phyloP scores from a whole-genome alignment of 2,329 filamentous ascomycete genomes.

The Claviceps sp. region DNA sequence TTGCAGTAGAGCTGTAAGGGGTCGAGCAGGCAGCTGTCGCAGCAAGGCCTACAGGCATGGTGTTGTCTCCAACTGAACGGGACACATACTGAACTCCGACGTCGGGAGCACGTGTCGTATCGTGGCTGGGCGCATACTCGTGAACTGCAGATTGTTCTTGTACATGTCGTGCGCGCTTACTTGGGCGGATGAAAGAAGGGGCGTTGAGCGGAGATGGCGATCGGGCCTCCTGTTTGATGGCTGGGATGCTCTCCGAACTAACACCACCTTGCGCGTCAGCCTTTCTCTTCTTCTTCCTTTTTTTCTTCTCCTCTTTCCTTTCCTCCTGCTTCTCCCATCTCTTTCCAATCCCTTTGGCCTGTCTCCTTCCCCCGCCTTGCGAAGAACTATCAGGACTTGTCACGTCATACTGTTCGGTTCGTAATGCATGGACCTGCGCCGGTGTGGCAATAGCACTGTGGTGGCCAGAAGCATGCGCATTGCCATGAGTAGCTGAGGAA shows the following conservation, averaged over 20 bases:
- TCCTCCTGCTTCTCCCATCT: constrained; percentile 42
- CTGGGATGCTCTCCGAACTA: constrained; percentile 34
- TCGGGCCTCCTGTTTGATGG: constrained; percentile 52
- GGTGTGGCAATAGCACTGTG: constrained; percentile 17
- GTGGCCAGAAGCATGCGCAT: background rate
- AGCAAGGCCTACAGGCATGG: constrained; percentile 8
- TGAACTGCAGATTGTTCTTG: constrained; percentile 23
- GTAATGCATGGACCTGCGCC: constrained; percentile 44
- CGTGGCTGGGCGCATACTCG: constrained; percentile 27
- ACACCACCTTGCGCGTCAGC: constrained; percentile 34
- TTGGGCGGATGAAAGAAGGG: constrained; percentile 38
- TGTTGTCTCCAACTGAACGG: constrained; percentile 17
- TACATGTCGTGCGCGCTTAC: constrained; percentile 41
- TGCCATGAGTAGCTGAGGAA: constrained; percentile 1
- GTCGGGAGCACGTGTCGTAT: constrained; percentile 23
- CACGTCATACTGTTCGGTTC: constrained; percentile 31
- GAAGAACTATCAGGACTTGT: constrained; percentile 50
- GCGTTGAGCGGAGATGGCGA: constrained; percentile 47
- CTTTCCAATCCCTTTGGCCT: constrained; percentile 21
- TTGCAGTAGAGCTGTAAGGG: constrained; percentile 12
- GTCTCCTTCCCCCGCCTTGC: constrained; percentile 36
- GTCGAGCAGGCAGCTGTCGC: constrained; percentile 3
- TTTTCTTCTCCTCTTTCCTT: constrained; percentile 23
- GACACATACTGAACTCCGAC: constrained; percentile 21
- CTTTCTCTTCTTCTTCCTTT: constrained; percentile 40